Evolutionary conservation across 2,329 filamentous ascomycete genomes (phyloP).

Genomic region (Chaetothyriales sp.): DNA sequence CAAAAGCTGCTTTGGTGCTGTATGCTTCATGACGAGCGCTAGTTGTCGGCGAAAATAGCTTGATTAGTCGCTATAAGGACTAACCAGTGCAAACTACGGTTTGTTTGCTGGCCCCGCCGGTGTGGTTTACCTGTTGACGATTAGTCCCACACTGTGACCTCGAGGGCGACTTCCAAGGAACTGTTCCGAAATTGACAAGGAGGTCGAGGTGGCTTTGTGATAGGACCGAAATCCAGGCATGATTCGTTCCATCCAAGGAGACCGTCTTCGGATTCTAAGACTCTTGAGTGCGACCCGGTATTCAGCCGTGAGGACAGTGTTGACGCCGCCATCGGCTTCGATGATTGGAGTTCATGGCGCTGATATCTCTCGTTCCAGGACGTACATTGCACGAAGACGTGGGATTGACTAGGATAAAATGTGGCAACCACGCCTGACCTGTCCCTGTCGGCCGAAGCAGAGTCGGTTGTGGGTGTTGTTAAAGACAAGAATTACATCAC

Average conservation of each 20-base stretch:
- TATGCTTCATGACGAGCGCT: background rate
- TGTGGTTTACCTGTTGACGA: background rate
- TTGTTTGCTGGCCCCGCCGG: background rate
- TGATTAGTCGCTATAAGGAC: background rate
- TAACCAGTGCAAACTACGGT: background rate
- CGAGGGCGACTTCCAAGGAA: background rate
- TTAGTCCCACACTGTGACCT: background rate
- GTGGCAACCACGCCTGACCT: slow-evolving; percentile 64
- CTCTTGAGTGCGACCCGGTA: slow-evolving; percentile 63
- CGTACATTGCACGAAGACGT: too few species aligned
- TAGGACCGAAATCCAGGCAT: too few species aligned
- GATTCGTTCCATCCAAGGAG: too few species aligned
- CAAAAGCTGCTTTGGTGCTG: background rate
- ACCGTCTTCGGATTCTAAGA: too few species aligned
- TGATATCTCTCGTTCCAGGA: slow-evolving; percentile 38
- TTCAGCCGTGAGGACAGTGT: slow-evolving; percentile 65
- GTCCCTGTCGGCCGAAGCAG: slow-evolving; percentile 50
- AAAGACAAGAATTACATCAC: background rate
- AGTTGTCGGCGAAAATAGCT: background rate
- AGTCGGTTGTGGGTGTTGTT: background rate
- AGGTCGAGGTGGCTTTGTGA: too few species aligned
- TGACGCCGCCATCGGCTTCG: slow-evolving; percentile 44
- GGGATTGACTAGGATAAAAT: too few species aligned
- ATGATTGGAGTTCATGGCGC: slow-evolving; percentile 68
- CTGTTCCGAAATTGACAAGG: background rate